Conservation (phyloP, 352 stramenopile species). For the Pythium plurisporium region DNA sequence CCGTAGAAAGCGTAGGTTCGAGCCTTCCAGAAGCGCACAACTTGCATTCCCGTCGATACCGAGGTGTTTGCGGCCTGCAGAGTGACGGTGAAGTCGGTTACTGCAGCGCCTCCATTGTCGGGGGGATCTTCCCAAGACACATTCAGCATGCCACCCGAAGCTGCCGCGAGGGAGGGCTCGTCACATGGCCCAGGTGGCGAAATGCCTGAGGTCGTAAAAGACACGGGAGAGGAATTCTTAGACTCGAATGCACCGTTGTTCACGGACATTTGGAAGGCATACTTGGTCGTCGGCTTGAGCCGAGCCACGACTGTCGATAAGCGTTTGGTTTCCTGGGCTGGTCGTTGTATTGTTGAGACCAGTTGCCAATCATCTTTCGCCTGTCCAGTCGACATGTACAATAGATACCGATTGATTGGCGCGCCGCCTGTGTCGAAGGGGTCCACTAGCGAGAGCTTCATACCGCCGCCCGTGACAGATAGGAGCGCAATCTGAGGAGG, state of each 20-base stretch:
- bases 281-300: conserved; percentile 27
- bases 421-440: conserved; percentile 45
- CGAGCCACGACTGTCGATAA: conserved; percentile 24
- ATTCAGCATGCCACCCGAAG: conserved; percentile 21
- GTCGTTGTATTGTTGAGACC: conserved; percentile 14
- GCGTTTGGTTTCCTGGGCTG: neutral
- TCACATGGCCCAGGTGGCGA: conserved; percentile 48
- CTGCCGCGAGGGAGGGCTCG: neutral
- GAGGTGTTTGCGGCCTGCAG: conserved; percentile 8
- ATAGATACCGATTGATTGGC: conserved; percentile 29
- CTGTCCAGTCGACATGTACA: conserved; percentile 35
- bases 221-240: conserved; percentile 30
- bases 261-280: conserved; percentile 36
- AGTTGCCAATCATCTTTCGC: conserved; percentile 29
- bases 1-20: conserved; percentile 40
- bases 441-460: conserved; percentile 39
- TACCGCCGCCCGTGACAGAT: conserved; percentile 39
- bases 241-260: conserved; percentile 47
- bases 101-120: conserved; percentile 34
- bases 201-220: conserved; percentile 30
- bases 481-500: conserved; percentile 21
- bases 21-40: neutral
- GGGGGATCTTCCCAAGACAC: conserved; percentile 37
- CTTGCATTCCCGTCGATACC: neutral
- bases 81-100: conserved; percentile 28